phyloP scores from a whole-genome alignment of 1,139 yeast genomes.

The Candida pseudoviswanathii region DNA sequence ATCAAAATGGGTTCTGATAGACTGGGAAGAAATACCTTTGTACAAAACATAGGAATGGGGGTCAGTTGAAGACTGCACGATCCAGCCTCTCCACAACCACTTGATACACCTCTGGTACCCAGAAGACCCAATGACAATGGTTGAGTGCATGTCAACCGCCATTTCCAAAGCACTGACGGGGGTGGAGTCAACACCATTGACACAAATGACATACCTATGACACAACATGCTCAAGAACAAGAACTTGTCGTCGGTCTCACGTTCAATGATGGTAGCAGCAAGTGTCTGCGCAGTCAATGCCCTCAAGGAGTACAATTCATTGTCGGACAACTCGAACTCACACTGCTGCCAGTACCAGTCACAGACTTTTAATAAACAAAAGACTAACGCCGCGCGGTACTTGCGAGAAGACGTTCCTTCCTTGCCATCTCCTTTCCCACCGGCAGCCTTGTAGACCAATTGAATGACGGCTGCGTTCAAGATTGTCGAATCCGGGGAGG shows the following conservation, averaged over 20 bases:
- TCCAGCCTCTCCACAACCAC: slow-evolving; percentile 96
- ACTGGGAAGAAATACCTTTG: slow-evolving; percentile 57
- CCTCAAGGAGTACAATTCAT: slow-evolving; percentile 60
- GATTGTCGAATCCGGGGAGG: slow-evolving; percentile 62
- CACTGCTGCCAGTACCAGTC: slow-evolving; percentile 75
- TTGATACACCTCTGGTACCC: slow-evolving; percentile 86
- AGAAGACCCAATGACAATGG: slow-evolving; percentile 71
- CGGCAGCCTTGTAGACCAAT: slow-evolving; percentile 74
- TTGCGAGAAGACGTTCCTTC: slow-evolving; percentile 57
- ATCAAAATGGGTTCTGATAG: slow-evolving; percentile 67
- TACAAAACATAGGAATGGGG: slow-evolving; percentile 71
- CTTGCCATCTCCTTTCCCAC: slow-evolving; percentile 70
- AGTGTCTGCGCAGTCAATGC: slow-evolving; percentile 71
- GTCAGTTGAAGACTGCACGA: slow-evolving; percentile 70
- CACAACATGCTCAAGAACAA: slow-evolving; percentile 77
- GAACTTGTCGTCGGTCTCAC: slow-evolving; percentile 58
- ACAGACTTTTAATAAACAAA: slow-evolving; percentile 72
- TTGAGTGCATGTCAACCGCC: slow-evolving; percentile 85
- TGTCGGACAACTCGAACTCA: slow-evolving; percentile 64
- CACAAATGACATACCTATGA: slow-evolving; percentile 68
- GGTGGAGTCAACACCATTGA: slow-evolving; percentile 60
- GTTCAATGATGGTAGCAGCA: slow-evolving; percentile 71
- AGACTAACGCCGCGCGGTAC: slow-evolving; percentile 68
- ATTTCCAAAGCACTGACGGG: slow-evolving; percentile 78
- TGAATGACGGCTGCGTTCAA: slow-evolving; percentile 59